These are phyloP conservation scores for Hordeum pubiflorum DNA, from an alignment of 202 grass and related monocot species.

Conservation along the genomic window DNA sequence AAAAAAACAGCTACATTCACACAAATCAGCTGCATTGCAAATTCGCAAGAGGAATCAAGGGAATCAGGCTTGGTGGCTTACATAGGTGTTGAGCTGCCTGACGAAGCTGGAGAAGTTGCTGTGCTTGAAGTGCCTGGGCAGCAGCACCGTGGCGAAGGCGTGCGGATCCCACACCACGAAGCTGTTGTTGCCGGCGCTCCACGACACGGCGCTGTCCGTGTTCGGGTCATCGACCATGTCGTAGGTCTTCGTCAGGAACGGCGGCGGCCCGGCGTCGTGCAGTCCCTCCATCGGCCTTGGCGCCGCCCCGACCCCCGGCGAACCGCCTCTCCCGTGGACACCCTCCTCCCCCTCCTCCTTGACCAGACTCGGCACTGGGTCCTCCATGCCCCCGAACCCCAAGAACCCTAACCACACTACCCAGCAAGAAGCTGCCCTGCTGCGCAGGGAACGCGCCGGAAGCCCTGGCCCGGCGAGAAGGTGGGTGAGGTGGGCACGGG, in stretches of 20 bases:
- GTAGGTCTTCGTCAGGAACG: conserved; percentile 83
- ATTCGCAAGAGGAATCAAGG: background rate
- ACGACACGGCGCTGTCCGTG: conserved; percentile 61
- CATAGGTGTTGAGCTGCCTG: conserved; percentile 90
- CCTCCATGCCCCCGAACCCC: conserved; percentile 16
- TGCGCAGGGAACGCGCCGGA: background rate
- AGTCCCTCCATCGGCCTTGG: conserved; percentile 72
- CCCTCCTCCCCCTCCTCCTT: conserved; percentile 53
- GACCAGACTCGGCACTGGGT: conserved; percentile 42
- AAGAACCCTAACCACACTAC: background rate
- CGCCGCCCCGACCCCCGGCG: background rate
- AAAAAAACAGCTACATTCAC: background rate
- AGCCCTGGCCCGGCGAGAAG: background rate
- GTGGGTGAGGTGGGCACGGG: background rate
- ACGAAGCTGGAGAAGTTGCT: conserved; percentile 96
- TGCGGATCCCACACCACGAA: conserved; percentile 88
- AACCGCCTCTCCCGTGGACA: background rate
- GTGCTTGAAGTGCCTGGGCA: conserved; percentile 87
- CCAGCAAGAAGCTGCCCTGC: no score
- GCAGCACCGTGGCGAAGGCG: conserved; percentile 48
- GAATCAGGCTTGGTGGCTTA: conserved; percentile 15
- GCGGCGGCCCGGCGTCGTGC: conserved; percentile 65
- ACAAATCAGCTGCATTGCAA: background rate
- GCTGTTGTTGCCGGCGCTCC: conserved; percentile 60
- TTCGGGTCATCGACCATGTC: conserved; percentile 63